Evolutionary conservation across 2,329 filamentous ascomycete genomes (phyloP).

Genomic region (Penicillium sp.): DNA sequence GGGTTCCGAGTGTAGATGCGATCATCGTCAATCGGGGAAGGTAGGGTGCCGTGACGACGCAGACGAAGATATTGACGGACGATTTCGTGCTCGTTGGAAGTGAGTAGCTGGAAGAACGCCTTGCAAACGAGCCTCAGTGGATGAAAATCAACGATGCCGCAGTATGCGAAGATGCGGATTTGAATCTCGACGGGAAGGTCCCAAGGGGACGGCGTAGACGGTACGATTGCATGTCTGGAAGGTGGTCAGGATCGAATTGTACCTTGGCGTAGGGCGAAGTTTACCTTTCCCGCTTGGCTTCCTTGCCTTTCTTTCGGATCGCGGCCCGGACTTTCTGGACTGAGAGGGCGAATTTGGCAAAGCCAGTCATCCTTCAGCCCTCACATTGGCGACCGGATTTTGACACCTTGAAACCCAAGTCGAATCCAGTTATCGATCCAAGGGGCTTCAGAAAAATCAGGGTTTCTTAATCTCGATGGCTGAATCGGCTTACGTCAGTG

Average conservation of each 20-base stretch:
- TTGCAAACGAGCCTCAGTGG: slow-evolving; percentile 42
- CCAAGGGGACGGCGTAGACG: slow-evolving; percentile 36
- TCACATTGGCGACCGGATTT: slow-evolving; percentile 29
- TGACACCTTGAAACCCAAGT: background rate
- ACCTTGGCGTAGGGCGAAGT: background rate
- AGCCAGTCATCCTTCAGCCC: slow-evolving; percentile 36
- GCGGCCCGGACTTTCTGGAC: slow-evolving; percentile 36
- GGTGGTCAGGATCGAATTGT: background rate
- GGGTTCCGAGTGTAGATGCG: slow-evolving; percentile 43
- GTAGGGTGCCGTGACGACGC: slow-evolving; percentile 45
- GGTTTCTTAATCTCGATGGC: background rate
- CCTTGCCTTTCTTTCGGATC: slow-evolving; percentile 32
- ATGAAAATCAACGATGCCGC: slow-evolving; percentile 39
- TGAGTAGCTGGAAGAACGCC: slow-evolving; percentile 39
- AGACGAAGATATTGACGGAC: slow-evolving; percentile 44
- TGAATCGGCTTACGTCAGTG: background rate
- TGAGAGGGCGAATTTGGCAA: slow-evolving; percentile 33
- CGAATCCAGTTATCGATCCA: background rate
- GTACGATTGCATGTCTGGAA: slow-evolving; percentile 24
- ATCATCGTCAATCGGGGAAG: slow-evolving; percentile 38
- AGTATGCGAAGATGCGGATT: slow-evolving; percentile 44
- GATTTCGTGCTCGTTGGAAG: slow-evolving; percentile 41
- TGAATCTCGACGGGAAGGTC: slow-evolving; percentile 46
- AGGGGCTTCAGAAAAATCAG: background rate
- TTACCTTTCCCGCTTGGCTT: slow-evolving; percentile 19